Evolutionary conservation across 1,139 yeast species (phyloP).

Genomic region (Blastobotrys proliferans): DNA sequence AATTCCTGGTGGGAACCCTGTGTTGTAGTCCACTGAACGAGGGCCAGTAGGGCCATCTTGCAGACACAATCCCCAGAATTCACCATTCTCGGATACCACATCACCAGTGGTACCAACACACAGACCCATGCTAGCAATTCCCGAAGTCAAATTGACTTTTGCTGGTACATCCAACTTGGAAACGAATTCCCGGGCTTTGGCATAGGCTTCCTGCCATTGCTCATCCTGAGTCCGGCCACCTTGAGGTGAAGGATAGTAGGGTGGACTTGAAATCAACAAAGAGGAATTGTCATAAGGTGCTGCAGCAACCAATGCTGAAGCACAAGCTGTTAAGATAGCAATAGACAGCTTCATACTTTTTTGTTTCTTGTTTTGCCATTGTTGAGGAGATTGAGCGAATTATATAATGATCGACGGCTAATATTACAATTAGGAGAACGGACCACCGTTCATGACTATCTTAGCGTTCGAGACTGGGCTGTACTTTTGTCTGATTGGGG

Average conservation of each 20-base stretch:
- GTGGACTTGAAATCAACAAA: too few relatives aligned
- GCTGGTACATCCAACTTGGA: conserved; percentile 55
- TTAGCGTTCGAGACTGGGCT: too few relatives aligned
- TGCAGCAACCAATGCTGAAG: too few relatives aligned
- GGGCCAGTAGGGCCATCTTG: conserved; percentile 68
- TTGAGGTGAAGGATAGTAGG: conserved; percentile 10
- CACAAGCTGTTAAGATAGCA: too few relatives aligned
- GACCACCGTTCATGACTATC: too few relatives aligned
- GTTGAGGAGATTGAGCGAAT: too few relatives aligned
- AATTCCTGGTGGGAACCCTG: conserved; percentile 56
- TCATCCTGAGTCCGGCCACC: conserved; percentile 4
- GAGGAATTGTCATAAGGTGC: too few relatives aligned
- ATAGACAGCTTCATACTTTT: too few relatives aligned
- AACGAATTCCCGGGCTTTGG: conserved; percentile 47
- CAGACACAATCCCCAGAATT: conserved; percentile 52
- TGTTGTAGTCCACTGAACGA: conserved; percentile 52
- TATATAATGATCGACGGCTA: too few relatives aligned
- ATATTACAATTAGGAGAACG: too few relatives aligned
- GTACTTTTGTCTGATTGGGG: too few relatives aligned
- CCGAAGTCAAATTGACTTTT: conserved; percentile 60
- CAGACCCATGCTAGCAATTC: conserved; percentile 60
- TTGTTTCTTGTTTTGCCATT: too few relatives aligned
- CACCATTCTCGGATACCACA: conserved; percentile 52
- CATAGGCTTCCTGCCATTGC: conserved; percentile 2
- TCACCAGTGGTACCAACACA: conserved; percentile 63